These are phyloP conservation scores for Kalmanozyma brasiliensis DNA, from an alignment of 1,284 basidiomycete species.

Conservation along the genomic window DNA sequence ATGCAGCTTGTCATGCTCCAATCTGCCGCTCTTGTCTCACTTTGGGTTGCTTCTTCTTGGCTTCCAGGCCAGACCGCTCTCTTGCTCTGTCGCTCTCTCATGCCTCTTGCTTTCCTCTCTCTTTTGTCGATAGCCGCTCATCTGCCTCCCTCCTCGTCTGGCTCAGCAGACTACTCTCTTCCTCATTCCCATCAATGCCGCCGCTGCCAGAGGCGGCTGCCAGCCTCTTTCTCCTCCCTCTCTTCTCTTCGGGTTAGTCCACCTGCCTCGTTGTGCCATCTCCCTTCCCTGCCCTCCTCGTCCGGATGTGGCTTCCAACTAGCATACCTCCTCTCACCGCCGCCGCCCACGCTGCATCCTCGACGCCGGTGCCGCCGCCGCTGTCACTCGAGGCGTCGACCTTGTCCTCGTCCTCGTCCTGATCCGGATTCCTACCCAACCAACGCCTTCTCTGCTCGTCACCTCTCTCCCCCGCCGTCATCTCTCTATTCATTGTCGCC, in stretches of 20 bases:
- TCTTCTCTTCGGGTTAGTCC: neutral
- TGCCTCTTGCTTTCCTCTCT: neutral
- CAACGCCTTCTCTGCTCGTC: neutral
- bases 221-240: neutral
- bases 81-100: neutral
- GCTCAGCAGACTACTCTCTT: constrained; percentile 5
- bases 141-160: neutral
- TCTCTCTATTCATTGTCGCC: no score
- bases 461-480: no score
- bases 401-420: constrained; percentile 2
- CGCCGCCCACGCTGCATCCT: constrained; percentile 16
- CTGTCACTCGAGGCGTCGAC: constrained; percentile 5
- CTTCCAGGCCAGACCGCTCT: no score
- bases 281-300: constrained; percentile 11
- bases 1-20: no score
- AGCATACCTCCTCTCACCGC: constrained; percentile 1
- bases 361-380: constrained; percentile 6
- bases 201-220: neutral
- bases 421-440: constrained; percentile 12
- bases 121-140: neutral
- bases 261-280: constrained; percentile 7
- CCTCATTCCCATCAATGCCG: neutral
- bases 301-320: constrained; percentile 37
- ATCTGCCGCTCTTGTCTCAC: no score
- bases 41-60: no score